Conservation (phyloP, 345 rosid genomes). For the Mallotus nudiflorus region DNA sequence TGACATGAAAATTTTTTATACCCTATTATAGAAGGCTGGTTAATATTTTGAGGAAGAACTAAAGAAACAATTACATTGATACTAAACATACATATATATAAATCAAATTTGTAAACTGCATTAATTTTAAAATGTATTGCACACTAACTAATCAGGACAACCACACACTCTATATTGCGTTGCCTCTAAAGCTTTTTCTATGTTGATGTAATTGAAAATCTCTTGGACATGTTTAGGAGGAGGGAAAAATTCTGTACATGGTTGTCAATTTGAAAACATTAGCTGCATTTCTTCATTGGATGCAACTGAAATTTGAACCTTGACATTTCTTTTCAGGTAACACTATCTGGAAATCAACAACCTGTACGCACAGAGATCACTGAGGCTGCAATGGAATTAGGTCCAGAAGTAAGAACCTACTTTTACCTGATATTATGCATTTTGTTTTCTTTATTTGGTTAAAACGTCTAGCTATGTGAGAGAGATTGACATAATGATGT, state of each 20-base stretch:
- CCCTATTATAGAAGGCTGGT: too few species aligned
- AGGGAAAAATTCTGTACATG: background rate
- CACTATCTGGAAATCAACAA: slow-evolving; percentile 87
- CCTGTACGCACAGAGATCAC: slow-evolving; percentile 90
- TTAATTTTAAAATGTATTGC: too few species aligned
- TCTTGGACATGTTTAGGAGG: background rate
- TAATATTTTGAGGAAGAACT: too few species aligned
- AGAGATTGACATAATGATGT: background rate
- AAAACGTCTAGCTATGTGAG: background rate
- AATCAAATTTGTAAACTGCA: too few species aligned
- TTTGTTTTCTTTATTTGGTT: background rate
- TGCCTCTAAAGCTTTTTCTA: background rate
- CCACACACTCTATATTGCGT: too few species aligned
- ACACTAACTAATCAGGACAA: too few species aligned
- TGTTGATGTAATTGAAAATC: background rate
- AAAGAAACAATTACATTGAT: too few species aligned
- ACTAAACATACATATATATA: too few species aligned
- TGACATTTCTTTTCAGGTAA: slow-evolving; percentile 47
- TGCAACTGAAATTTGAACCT: background rate
- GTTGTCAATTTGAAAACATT: background rate
- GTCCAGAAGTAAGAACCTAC: slow-evolving; percentile 63
- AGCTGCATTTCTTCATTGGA: slow-evolving; percentile 6
- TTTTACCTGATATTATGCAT: background rate
- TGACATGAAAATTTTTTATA: background rate
- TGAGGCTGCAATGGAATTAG: slow-evolving; percentile 95